phyloP scores from a whole-genome alignment of 2,329 filamentous ascomycete species.

The Phoma sp. region DNA sequence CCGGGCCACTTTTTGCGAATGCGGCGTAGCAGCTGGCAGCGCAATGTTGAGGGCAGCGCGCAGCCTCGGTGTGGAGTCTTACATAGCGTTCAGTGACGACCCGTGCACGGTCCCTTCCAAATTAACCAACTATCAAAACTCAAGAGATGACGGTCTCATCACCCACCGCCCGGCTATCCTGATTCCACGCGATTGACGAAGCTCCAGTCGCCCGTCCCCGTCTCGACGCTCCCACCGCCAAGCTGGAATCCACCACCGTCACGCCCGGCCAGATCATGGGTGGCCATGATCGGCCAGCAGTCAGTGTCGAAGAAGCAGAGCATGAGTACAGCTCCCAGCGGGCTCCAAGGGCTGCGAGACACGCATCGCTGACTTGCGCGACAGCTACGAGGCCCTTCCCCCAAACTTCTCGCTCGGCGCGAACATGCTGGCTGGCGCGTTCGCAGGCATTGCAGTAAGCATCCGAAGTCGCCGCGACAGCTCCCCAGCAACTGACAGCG shows the following conservation, averaged over 20 bases:
- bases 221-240: conserved; percentile 29
- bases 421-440: conserved; percentile 96
- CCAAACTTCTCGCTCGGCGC: conserved; percentile 92
- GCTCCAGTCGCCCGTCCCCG: conserved; percentile 7
- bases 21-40: conserved; percentile 1
- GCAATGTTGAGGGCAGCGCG: neutral
- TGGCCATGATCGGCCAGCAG: conserved; percentile 48
- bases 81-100: conserved; percentile 3
- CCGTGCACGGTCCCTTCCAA: conserved; percentile 4
- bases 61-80: conserved; percentile 6
- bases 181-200: conserved; percentile 9
- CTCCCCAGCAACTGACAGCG: conserved; percentile 30
- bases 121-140: conserved; percentile 9
- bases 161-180: conserved; percentile 14
- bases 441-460: conserved; percentile 91
- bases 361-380: conserved; percentile 29
- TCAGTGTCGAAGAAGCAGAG: conserved; percentile 46
- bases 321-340: conserved; percentile 46
- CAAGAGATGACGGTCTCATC: conserved; percentile 20
- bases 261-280: conserved; percentile 49
- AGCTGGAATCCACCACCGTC: conserved; percentile 46
- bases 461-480: conserved; percentile 18
- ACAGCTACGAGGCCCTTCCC: conserved; percentile 87
- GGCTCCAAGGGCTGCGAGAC: conserved; percentile 2
- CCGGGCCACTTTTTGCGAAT: neutral